Evolutionary conservation across 495 filamentous ascomycete species (phyloP).

Genomic region (Podospora bellae-mahoneyi): DNA sequence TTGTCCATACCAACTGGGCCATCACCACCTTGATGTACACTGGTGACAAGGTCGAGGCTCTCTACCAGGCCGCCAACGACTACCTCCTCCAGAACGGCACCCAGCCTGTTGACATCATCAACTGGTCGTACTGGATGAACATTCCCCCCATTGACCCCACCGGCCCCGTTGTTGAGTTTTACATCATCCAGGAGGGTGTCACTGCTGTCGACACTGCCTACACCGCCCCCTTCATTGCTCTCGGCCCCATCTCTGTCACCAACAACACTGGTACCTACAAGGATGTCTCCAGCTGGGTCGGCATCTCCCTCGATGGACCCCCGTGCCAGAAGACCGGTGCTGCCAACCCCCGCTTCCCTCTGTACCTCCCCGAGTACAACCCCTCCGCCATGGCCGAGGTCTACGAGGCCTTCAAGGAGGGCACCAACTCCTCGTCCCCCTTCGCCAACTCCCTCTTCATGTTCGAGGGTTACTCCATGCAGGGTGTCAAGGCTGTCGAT

Average conservation of each 20-base stretch:
- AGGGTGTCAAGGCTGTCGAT: slow-evolving; percentile 44
- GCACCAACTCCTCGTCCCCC: slow-evolving; percentile 18
- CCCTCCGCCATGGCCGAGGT: slow-evolving; percentile 39
- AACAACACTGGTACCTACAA: slow-evolving; percentile 38
- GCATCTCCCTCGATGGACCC: slow-evolving; percentile 32
- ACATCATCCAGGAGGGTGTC: slow-evolving; percentile 51
- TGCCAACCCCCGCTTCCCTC: slow-evolving; percentile 51
- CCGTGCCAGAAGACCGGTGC: slow-evolving; percentile 47
- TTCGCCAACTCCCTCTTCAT: slow-evolving; percentile 47
- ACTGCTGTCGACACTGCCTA: slow-evolving; percentile 39
- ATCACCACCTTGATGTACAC: slow-evolving; percentile 47
- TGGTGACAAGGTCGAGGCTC: slow-evolving; percentile 46
- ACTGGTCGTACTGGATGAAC: slow-evolving; percentile 53
- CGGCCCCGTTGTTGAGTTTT: slow-evolving; percentile 48
- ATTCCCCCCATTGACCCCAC: slow-evolving; percentile 35
- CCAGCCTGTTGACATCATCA: slow-evolving; percentile 43
- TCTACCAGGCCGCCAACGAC: slow-evolving; percentile 46
- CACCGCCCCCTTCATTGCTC: slow-evolving; percentile 43
- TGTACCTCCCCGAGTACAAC: slow-evolving; percentile 47
- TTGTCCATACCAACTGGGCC: slow-evolving; percentile 35
- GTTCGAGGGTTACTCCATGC: slow-evolving; percentile 53
- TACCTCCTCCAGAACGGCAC: slow-evolving; percentile 37
- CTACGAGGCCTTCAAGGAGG: slow-evolving; percentile 41
- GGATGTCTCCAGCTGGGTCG: slow-evolving; percentile 32
- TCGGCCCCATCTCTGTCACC: slow-evolving; percentile 41